Evolutionary conservation across 306 rosid species (phyloP).

Genomic region (Glycine latifolia): DNA sequence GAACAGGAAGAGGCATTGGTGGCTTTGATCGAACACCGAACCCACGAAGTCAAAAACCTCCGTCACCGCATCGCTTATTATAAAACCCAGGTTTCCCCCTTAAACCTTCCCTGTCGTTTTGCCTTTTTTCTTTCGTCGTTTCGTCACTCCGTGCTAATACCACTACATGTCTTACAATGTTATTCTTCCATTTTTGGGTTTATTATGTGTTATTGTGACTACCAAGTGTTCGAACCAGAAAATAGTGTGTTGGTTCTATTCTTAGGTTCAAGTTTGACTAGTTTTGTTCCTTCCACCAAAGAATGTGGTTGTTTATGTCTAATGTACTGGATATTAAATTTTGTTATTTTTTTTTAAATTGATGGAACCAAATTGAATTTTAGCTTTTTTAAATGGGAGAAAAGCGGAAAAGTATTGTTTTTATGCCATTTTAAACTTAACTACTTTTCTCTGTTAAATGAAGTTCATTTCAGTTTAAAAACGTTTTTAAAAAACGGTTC

Average conservation of each 20-base stretch:
- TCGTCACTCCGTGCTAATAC: background rate
- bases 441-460: background rate
- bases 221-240: background rate
- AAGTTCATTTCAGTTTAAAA: slow-evolving; percentile 4
- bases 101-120: background rate
- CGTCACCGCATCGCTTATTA: slow-evolving; percentile 72
- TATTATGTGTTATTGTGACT: background rate
- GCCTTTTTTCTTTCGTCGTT: background rate
- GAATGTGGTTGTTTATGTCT: background rate
- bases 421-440: background rate
- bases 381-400: background rate
- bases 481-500: background rate
- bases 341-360: background rate
- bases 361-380: background rate
- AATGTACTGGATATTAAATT: background rate
- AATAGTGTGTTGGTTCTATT: background rate
- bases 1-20: slow-evolving; percentile 89
- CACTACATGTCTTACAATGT: background rate
- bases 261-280: background rate
- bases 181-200: background rate
- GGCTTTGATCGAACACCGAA: slow-evolving; percentile 85
- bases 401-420: background rate
- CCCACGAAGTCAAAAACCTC: slow-evolving; percentile 70
- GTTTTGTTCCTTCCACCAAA: background rate
- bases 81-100: slow-evolving; percentile 66